Evolutionary conservation across 345 rosid genomes (phyloP).

Genomic region (Clausena lansium): DNA sequence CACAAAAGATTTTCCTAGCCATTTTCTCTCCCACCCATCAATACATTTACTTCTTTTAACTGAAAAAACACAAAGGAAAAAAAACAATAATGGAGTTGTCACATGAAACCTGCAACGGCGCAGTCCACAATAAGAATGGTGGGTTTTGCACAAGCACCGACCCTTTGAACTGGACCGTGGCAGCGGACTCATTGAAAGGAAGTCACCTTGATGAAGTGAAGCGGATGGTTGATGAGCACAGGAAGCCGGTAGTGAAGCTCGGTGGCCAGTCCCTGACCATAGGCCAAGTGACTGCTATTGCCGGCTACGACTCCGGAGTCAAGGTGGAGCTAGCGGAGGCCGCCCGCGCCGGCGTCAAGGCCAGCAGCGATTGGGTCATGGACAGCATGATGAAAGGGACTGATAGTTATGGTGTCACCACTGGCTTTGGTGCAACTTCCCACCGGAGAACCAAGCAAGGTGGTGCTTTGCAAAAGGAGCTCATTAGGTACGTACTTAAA

Average conservation of each 20-base stretch:
- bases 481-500: constrained; percentile 46
- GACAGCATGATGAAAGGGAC: constrained; percentile 74
- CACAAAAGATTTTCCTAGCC: neutral
- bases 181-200: constrained; percentile 74
- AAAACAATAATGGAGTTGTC: constrained; percentile 18
- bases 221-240: constrained; percentile 64
- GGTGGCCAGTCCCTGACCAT: constrained; percentile 80
- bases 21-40: neutral
- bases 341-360: constrained; percentile 56
- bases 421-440: constrained; percentile 79
- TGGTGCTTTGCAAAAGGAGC: constrained; percentile 67
- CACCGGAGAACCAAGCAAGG: constrained; percentile 75
- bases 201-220: constrained; percentile 87
- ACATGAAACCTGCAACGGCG: constrained; percentile 12
- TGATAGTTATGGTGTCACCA: constrained; percentile 71
- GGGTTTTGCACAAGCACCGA: constrained; percentile 27
- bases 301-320: constrained; percentile 32
- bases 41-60: too few species aligned
- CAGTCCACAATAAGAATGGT: neutral
- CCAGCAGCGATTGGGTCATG: constrained; percentile 86
- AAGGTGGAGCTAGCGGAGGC: constrained; percentile 54
- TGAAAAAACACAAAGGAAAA: too few species aligned
- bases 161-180: constrained; percentile 69
- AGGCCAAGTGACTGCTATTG: constrained; percentile 68
- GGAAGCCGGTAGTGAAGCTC: constrained; percentile 54